A percentile compares a stretch with the other conserved stretches of the same genome.
Conservation (phyloP, 176 grass and related monocot genomes). For the Raddia guianensis region DNA sequence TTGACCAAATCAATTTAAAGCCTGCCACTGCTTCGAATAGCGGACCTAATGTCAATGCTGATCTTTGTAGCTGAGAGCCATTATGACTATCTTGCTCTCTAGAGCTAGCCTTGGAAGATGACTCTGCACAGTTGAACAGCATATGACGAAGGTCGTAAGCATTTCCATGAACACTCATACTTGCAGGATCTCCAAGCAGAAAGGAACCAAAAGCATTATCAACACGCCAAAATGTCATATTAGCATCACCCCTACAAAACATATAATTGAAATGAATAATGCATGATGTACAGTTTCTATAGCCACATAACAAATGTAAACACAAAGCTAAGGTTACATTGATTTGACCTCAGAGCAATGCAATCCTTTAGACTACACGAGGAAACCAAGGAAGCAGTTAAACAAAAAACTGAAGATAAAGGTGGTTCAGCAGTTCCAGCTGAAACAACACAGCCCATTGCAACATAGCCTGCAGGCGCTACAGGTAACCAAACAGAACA, state of each 20-base stretch:
- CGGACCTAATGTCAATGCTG: slow-evolving; percentile 57
- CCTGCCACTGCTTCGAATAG: slow-evolving; percentile 81
- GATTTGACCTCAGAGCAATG: slow-evolving; percentile 61
- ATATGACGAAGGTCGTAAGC: slow-evolving; percentile 85
- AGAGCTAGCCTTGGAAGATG: slow-evolving; percentile 46
- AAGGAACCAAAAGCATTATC: slow-evolving; percentile 95
- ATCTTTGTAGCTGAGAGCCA: slow-evolving; percentile 59
- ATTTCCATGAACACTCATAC: slow-evolving; percentile 59
- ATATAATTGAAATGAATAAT: slow-evolving; percentile 32
- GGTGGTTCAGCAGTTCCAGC: slow-evolving; percentile 74
- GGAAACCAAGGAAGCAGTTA: slow-evolving; percentile 79
- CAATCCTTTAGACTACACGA: slow-evolving; percentile 77
- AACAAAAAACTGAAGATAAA: slow-evolving; percentile 79
- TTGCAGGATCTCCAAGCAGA: slow-evolving; percentile 65
- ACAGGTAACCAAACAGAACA: slow-evolving; percentile 94
- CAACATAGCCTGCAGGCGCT: slow-evolving; percentile 79
- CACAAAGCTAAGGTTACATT: slow-evolving; percentile 42
- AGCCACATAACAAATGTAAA: slow-evolving; percentile 29
- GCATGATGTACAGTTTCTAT: slow-evolving; percentile 39
- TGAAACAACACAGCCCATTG: slow-evolving; percentile 93
- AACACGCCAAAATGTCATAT: slow-evolving; percentile 78
- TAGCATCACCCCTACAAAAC: slow-evolving; percentile 54
- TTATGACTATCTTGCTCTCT: slow-evolving; percentile 37
- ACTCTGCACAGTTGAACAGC: slow-evolving; percentile 61
- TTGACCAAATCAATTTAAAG: slow-evolving; percentile 93